Percentiles rank a stretch among this genome's conserved stretches.
phyloP scores from a whole-genome alignment of 2,329 filamentous ascomycete genomes.

The Ascocoryne sarcoides region DNA sequence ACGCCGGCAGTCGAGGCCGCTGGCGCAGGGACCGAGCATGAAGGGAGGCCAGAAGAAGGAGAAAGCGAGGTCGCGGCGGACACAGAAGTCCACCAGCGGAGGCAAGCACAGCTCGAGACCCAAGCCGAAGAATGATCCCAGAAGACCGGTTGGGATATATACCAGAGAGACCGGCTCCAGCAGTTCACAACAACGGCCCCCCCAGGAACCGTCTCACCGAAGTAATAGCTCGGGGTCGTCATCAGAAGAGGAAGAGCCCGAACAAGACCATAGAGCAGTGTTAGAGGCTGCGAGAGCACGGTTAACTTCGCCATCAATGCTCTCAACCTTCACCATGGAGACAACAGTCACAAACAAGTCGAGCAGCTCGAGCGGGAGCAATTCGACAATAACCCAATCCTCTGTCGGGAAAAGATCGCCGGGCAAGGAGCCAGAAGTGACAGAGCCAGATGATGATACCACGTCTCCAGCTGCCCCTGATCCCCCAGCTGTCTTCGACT shows the following conservation, averaged over 20 bases:
- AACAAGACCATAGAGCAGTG: conserved; percentile 18
- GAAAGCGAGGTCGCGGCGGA: conserved; percentile 14
- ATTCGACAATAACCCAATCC: conserved; percentile 33
- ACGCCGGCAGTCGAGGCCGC: conserved; percentile 8
- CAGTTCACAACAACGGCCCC: conserved; percentile 11
- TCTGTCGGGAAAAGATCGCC: conserved; percentile 21
- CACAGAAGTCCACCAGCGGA: conserved; percentile 13
- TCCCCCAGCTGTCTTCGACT: conserved; percentile 24
- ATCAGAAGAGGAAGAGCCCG: conserved; percentile 17
- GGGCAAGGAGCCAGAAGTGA: conserved; percentile 13
- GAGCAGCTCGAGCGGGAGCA: conserved; percentile 27
- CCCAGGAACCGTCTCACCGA: conserved; percentile 12
- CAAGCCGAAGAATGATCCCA: conserved; percentile 16
- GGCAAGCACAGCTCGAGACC: conserved; percentile 15
- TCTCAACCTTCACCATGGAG: conserved; percentile 27
- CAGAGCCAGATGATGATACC: conserved; percentile 14
- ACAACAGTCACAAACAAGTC: neutral
- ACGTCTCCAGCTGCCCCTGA: conserved; percentile 26
- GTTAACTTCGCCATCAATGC: conserved; percentile 27
- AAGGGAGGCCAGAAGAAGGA: conserved; percentile 20
- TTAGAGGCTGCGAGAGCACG: conserved; percentile 20
- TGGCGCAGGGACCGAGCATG: conserved; percentile 14
- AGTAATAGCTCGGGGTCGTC: conserved; percentile 19
- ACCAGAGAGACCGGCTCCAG: conserved; percentile 13
- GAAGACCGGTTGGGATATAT: conserved; percentile 11